Base-by-base conservation (phyloP, 2,329 filamentous ascomycete species). In the Dothideomycetes sp. region DNA sequence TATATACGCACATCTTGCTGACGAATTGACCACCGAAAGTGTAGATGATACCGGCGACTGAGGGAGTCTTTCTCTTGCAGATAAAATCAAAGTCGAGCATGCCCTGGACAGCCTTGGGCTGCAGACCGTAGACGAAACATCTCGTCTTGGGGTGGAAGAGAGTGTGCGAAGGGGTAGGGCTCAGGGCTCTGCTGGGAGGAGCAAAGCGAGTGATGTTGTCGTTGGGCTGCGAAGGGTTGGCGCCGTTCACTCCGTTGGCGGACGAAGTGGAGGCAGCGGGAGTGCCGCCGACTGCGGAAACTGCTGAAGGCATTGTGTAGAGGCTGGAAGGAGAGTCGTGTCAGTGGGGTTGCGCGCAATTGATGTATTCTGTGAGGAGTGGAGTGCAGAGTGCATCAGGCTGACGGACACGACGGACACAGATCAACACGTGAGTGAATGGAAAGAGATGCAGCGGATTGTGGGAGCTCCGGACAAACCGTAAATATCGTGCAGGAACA, bases 21-120 rank as follows among this genome's bases (percentile, higher is more conserved):
- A 98, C 91, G 80, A 98, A 98, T 71, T 98, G 91, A 54, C 91
- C 91, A 64, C 91, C 91, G 62, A 98, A 98, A 57, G 91, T 95
- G 76, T 98, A 98, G 76, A 98, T 96, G 70, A 98, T 96, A 64
- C 88, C 91, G 53, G 91, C 91, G 45, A 98, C 91, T 45, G 91
- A 98, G 51, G 91, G 91, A 46, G 84, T 93, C 63, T 80, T 77
- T 60, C 91, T 85, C 80, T 96, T 96, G 87, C 91, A 98, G 72
- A 98, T 98, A 78, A 96, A 98, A 76, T 98, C 91, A 67, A 98
- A 98, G 69, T 98, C 91, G 64, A 98, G 84, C 69, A 72, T 72
- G 50, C 70, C 70, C 64, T 73, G 69, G 37, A 73, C 69, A 43
- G 69, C 69, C 56, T 88, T 81, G 61, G 91, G 89, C 73, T 98